phyloP scores from a whole-genome alignment of 495 filamentous ascomycete species.

The Parmelia sp. region DNA sequence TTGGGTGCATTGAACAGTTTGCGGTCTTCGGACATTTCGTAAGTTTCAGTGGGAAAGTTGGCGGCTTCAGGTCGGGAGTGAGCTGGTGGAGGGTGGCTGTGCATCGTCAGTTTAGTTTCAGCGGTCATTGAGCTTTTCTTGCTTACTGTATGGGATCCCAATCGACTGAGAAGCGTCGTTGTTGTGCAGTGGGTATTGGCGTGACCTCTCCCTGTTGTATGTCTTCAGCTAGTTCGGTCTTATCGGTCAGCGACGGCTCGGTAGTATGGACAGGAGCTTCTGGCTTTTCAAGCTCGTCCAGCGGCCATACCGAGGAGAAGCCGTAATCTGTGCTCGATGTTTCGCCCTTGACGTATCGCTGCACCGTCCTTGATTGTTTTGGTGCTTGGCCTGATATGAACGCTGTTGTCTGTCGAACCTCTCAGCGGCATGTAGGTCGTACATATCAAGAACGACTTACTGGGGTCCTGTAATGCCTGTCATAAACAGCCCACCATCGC shows the following conservation, averaged over 20 bases:
- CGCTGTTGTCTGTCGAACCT: constrained; percentile 4
- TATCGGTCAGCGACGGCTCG: constrained; percentile 32
- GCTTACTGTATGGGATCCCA: constrained; percentile 65
- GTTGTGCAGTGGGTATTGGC: constrained; percentile 38
- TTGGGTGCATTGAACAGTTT: constrained; percentile 67
- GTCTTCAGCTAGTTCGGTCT: constrained; percentile 35
- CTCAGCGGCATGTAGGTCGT: not conserved
- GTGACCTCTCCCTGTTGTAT: constrained; percentile 34
- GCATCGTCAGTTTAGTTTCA: constrained; percentile 15
- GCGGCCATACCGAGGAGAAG: constrained; percentile 31
- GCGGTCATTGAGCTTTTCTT: constrained; percentile 10
- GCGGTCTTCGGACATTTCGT: constrained; percentile 67
- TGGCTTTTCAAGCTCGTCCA: constrained; percentile 33
- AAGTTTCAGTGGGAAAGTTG: constrained; percentile 64
- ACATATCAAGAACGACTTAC: constrained; percentile 36
- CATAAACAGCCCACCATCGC: constrained; percentile 89
- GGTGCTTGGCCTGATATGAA: constrained; percentile 9
- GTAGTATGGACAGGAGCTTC: constrained; percentile 36
- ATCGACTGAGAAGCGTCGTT: constrained; percentile 43
- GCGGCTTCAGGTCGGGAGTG: constrained; percentile 71
- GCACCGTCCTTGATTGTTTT: constrained; percentile 26
- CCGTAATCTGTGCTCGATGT: constrained; percentile 26
- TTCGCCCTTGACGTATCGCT: constrained; percentile 37
- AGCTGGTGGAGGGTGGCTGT: constrained; percentile 65
- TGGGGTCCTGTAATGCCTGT: constrained; percentile 64